phyloP scores from a whole-genome alignment of 768 basidiomycete genomes.

The Termitomyces sp. region DNA sequence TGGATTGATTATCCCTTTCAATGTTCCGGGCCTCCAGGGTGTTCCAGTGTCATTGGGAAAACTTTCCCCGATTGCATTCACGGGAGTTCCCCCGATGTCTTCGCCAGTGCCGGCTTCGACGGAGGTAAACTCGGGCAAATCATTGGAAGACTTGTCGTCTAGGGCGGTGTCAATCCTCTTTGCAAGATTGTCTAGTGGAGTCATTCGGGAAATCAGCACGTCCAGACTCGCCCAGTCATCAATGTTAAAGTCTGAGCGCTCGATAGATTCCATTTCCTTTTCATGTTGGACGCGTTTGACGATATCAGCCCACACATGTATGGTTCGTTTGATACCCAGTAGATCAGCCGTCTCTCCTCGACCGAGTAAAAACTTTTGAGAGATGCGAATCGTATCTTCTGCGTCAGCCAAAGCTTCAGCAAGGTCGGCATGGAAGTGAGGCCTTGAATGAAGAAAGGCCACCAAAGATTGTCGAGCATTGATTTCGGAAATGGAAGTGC shows the following conservation, averaged over 20 bases:
- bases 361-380: constrained; percentile 70
- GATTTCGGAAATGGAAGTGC: constrained; percentile 69
- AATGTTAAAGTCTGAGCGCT: constrained; percentile 19
- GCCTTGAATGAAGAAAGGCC: constrained; percentile 55
- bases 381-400: constrained; percentile 69
- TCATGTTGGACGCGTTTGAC: constrained; percentile 49
- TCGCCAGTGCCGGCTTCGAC: background rate
- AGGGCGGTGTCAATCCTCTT: constrained; percentile 37
- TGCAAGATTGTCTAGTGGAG: constrained; percentile 45
- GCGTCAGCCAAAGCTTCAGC: constrained; percentile 44
- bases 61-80: constrained; percentile 1
- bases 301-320: constrained; percentile 54
- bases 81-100: background rate
- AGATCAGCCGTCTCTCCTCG: constrained; percentile 66
- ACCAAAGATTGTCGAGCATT: constrained; percentile 72
- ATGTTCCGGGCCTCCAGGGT: constrained; percentile 23
- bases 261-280: constrained; percentile 40
- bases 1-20: constrained; percentile 60
- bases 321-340: constrained; percentile 54
- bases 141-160: constrained; percentile 17
- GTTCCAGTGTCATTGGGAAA: background rate
- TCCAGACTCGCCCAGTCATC: constrained; percentile 54
- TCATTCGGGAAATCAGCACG: constrained; percentile 46
- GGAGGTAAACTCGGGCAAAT: background rate
- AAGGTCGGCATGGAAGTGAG: constrained; percentile 63